phyloP scores from a whole-genome alignment of 208 protist species.

The Herpetomonas muscarum region DNA sequence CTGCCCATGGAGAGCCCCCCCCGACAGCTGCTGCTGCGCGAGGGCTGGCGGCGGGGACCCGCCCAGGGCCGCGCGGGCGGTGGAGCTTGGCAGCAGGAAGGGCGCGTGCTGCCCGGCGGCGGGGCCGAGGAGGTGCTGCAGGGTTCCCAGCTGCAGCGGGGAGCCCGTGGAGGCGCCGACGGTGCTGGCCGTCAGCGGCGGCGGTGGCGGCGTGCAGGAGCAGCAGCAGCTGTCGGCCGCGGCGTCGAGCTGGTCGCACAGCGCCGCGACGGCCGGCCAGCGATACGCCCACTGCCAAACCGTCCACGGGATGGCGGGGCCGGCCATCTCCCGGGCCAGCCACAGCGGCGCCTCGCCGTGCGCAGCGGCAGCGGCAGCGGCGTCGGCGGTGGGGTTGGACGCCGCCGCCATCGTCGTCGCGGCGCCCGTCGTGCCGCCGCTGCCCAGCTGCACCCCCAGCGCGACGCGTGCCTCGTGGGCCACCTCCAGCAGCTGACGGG shows the following conservation, averaged over 20 bases:
- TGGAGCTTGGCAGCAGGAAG: no score
- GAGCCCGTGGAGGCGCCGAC: neutral
- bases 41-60: no score
- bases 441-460: no score
- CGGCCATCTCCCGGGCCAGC: conserved; percentile 49
- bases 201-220: neutral
- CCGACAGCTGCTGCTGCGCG: no score
- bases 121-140: no score
- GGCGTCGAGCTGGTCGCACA: neutral
- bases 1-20: neutral
- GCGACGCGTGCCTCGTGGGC: no score
- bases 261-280: conserved; percentile 40
- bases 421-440: neutral
- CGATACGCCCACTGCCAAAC: conserved; percentile 85
- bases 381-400: conserved; percentile 7
- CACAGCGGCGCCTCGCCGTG: conserved; percentile 32
- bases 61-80: no score
- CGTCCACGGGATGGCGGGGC: conserved; percentile 64
- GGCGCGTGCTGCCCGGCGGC: no score
- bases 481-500: neutral
- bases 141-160: no score
- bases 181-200: neutral
- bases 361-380: conserved; percentile 10
- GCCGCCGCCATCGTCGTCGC: neutral
- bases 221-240: conserved; percentile 5